phyloP scores from a whole-genome alignment of 352 stramenopile species.

The Globisporangium parvum region DNA sequence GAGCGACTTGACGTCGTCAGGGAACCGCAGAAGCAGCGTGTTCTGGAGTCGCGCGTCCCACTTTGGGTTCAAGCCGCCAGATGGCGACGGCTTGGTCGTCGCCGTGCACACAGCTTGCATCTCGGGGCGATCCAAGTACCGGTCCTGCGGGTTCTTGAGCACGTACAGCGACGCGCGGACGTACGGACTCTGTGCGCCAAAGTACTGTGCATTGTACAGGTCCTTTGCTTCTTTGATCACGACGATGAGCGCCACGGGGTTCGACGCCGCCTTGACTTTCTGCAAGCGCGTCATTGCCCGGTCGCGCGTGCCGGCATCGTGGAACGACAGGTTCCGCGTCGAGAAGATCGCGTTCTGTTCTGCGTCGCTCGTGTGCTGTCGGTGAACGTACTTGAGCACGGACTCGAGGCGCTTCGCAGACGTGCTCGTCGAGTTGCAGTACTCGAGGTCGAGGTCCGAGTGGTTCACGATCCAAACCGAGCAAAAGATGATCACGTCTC shows the following conservation, averaged over 20 bases:
- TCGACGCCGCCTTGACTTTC: constrained; percentile 73
- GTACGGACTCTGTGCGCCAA: constrained; percentile 82
- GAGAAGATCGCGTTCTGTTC: constrained; percentile 61
- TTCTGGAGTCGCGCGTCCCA: constrained; percentile 77
- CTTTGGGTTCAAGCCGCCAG: constrained; percentile 60
- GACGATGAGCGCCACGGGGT: constrained; percentile 74
- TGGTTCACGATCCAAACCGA: constrained; percentile 89
- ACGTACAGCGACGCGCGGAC: constrained; percentile 76
- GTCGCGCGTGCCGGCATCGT: constrained; percentile 40
- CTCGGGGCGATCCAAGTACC: constrained; percentile 68
- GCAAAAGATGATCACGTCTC: constrained; percentile 82
- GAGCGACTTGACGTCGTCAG: constrained; percentile 45
- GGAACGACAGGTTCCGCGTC: constrained; percentile 54
- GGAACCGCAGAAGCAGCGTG: constrained; percentile 70
- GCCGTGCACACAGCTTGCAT: constrained; percentile 72
- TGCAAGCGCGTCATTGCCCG: constrained; percentile 51
- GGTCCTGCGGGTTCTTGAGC: constrained; percentile 77
- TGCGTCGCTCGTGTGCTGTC: constrained; percentile 27
- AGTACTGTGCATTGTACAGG: constrained; percentile 84
- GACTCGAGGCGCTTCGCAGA: constrained; percentile 61
- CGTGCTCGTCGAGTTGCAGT: constrained; percentile 79
- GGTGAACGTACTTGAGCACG: constrained; percentile 74
- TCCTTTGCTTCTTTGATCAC: constrained; percentile 75
- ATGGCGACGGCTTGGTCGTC: constrained; percentile 74
- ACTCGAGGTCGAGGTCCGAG: constrained; percentile 77